Conservation (phyloP, 2,329 filamentous ascomycete genomes). For the Cladosporium sphaerospermum region DNA sequence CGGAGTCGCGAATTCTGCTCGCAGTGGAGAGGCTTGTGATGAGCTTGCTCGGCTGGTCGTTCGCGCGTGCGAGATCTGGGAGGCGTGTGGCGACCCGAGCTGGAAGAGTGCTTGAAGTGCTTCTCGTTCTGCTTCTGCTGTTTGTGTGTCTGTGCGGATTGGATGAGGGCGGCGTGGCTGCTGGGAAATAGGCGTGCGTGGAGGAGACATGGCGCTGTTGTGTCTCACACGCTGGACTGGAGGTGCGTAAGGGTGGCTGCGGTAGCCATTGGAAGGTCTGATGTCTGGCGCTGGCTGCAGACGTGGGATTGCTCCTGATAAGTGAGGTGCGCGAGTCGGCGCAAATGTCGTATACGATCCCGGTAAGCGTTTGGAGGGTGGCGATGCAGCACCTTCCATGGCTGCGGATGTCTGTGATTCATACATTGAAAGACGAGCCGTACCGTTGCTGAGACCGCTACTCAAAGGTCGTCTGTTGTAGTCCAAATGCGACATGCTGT, state of each 20-base stretch:
- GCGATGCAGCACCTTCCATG: slow-evolving; percentile 16
- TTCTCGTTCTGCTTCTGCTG: slow-evolving; percentile 65
- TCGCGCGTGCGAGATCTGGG: slow-evolving; percentile 31
- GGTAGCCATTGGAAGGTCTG: slow-evolving; percentile 15
- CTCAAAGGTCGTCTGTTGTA: slow-evolving; percentile 22
- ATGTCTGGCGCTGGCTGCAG: slow-evolving; percentile 29
- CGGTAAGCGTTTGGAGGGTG: slow-evolving; percentile 29
- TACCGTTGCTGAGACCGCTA: slow-evolving; percentile 24
- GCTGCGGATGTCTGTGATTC: neutral
- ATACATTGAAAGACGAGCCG: slow-evolving; percentile 24
- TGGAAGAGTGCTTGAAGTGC: slow-evolving; percentile 75
- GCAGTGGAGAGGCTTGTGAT: slow-evolving; percentile 21
- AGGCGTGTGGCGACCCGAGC: slow-evolving; percentile 53
- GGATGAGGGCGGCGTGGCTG: slow-evolving; percentile 38
- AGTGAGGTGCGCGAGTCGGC: slow-evolving; percentile 7
- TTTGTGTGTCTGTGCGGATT: slow-evolving; percentile 63
- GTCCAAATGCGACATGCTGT: slow-evolving; percentile 24
- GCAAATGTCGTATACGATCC: slow-evolving; percentile 20
- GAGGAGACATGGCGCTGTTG: slow-evolving; percentile 25
- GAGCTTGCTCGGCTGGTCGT: slow-evolving; percentile 16
- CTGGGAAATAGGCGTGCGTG: slow-evolving; percentile 27
- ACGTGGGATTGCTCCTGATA: slow-evolving; percentile 12
- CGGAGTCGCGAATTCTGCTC: slow-evolving; percentile 20
- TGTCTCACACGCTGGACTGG: neutral
- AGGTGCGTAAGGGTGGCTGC: slow-evolving; percentile 7